Base-by-base conservation (phyloP, 2,329 filamentous ascomycete species). In the Biscogniauxia mediterranea region DNA sequence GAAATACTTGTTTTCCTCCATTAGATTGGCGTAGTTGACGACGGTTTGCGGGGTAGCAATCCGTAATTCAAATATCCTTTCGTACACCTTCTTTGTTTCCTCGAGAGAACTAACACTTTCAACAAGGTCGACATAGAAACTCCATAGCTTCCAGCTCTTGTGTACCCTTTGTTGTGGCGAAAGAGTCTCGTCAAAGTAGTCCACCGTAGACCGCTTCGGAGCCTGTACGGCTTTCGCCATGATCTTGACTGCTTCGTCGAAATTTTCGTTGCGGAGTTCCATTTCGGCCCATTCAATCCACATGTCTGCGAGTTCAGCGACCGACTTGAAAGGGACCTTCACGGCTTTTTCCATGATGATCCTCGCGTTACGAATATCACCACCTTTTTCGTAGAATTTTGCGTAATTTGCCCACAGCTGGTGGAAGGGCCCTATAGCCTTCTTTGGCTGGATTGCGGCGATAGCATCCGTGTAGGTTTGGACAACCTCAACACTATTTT, bases 261-360 rank as follows among this genome's bases (percentile, higher is more conserved):
- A 97, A 73, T 98, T 96, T 71, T 98, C 93, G 71, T 93, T 93
- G 55, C 95, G 90, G 55, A 99, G 83, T 75, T 99, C 95, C 90
- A 99, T 92, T 77, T 99, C 94, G 0, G 96, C 94, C 94, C 95
- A 99, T 77, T 97, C 93, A 66, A 96, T 96, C 95, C 95, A 99
- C 85, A 95, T 96, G 71, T 99, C 95, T 20, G 95, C 95, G 61
- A 99, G 83, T 76, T 99, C 95, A 28, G 91, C 88, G n/a, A 99
- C 94, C 0, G 93, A 96, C 73, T 97, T 98, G 82, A 96, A 99
- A 0, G 94, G 93, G 1, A 99, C 95, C 73, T 97, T 98, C 72
- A 97, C 91, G 15, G 94, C 94, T 78, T 98, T 99, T 75, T 98
- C 94, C 85, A 98, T 91, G 71, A 99, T 98, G 63, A 96, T 84